phyloP scores from a whole-genome alignment of 768 basidiomycete genomes.

The Boletus subparvulus region DNA sequence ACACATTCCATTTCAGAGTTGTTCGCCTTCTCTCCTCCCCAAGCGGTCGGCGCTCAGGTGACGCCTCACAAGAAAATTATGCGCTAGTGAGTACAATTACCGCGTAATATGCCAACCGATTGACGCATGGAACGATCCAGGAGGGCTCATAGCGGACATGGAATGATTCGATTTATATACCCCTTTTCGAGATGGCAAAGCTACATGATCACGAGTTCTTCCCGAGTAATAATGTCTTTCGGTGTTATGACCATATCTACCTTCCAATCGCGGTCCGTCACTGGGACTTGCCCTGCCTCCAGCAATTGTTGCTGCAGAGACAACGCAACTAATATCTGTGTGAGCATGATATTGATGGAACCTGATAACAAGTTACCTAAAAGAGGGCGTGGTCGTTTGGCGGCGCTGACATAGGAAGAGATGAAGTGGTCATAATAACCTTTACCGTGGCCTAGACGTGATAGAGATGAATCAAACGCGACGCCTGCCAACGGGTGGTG shows the following conservation, averaged over 20 bases:
- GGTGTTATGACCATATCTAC: constrained; percentile 61
- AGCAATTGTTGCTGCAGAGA: constrained; percentile 64
- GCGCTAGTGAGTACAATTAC: constrained; percentile 27
- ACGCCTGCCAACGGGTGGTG: constrained; percentile 47
- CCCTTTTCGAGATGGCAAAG: constrained; percentile 2
- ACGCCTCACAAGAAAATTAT: constrained; percentile 24
- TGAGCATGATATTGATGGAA: constrained; percentile 15
- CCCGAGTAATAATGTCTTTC: constrained; percentile 34
- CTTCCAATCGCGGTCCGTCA: constrained; percentile 58
- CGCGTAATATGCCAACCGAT: constrained; percentile 8
- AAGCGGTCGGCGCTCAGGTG: constrained; percentile 14
- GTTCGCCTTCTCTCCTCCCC: constrained; percentile 43
- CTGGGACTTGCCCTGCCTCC: constrained; percentile 50
- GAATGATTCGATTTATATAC: constrained; percentile 16
- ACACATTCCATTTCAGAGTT: constrained; percentile 30
- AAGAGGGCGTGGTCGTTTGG: constrained; percentile 47
- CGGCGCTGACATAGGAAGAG: constrained; percentile 45
- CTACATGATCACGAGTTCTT: constrained; percentile 24
- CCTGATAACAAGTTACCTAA: constrained; percentile 47
- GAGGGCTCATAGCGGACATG: constrained; percentile 26
- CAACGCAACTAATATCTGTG: constrained; percentile 52
- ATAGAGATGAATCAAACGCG: constrained; percentile 67
- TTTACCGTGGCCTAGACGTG: constrained; percentile 78
- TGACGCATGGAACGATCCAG: constrained; percentile 11
- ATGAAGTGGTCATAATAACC: constrained; percentile 83